Evolutionary conservation across 1,284 basidiomycete genomes (phyloP), one percentile per base, ranked within the genome.

Genomic region (Pterula multifida): DNA sequence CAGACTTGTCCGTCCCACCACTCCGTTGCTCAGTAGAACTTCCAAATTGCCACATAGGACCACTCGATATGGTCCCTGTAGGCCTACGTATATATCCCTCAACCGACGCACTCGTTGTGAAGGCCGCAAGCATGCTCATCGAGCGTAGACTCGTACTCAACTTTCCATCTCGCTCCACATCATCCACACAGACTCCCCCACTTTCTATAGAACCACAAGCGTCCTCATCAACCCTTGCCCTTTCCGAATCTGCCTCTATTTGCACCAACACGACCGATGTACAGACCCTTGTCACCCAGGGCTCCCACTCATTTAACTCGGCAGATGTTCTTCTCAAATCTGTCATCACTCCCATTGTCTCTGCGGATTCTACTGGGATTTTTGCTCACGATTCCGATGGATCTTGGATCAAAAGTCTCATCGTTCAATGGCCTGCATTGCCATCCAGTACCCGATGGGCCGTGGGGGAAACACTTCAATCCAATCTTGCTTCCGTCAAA

Each of bases 371-470:
- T 12, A 69, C 72, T 0, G 77, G 75, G 23, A 66, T 68, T 28
- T 82, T 85, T 58, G 58, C 69, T 42, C 71, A 67, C 49, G 76
- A 82, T 56, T 60, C 39, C 17, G 63, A 70, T 47, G 81, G 81
- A 39, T 62, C 77, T 6, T 85, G 76, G 75, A 70, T 65, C 47
- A 78, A 81, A 61, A 81, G 74, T 2, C 63, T 87, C 42, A 78
- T 79, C 4, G 63, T 86, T 35, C 80, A 81, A 56, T 85, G 85
- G 79, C 85, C 85, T 3, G 72, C 76, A 39, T 63, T 72, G 48
- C 84, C 81, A 58, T 78, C 81, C 4, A 72, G 72, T 51, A 76
- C 73, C 56, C 75, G 81, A 23, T 89, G 85, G 85, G 75, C 83
- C 6, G 72, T 85, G 52, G 85, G 85, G 15, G 85, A 88, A 66